Base-by-base conservation (phyloP, 768 basidiomycete genomes). In the Albatrellus ellisii region DNA sequence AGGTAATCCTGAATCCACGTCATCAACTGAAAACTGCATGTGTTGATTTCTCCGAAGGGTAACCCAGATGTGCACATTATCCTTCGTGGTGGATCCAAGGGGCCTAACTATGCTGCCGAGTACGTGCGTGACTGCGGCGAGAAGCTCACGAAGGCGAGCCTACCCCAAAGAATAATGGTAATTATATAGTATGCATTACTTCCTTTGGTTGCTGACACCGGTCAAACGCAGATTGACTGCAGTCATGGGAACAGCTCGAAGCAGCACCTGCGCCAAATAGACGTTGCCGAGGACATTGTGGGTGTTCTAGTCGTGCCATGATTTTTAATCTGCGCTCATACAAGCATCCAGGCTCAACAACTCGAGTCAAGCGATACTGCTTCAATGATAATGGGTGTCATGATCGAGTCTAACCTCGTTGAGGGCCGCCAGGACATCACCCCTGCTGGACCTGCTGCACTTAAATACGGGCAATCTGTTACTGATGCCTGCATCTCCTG, bases 221-320 rank as follows among this genome's bases (percentile, higher is more conserved):
- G 35, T 15, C 35, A 18, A 18, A 21, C 18, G 2, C 28, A 94
- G 91, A 79, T 95, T 49, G 89, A 94, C 61, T 94, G 94, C 70
- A 92, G 89, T 52, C 92, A 97, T 57, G 91, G 94, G 46, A 97
- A 98, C 63, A 88, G 84, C 53, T 75, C 70, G 46, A 97, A 99
- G 62, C 86, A 95, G 56, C 85, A 94, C 60, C 66, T 73, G 46
- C 86, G 79, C 52, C 94, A 99, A 63, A 65, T 79, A 3, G 78
- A 84, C 45, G 94, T 98, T 26, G 88, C 85, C 6, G 82, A 87
- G 25, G 80, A 94, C 56, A 81, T 99, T 49, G 91, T 89, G 53
- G 59, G 78, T 59, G 36, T 43, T 43, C 21, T 41, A 33, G 28
- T 43, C 36, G 39, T 2, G 17, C 37, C 28, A 25, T 7, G 36